Conservation (phyloP, 75 land plant genomes). For the Cupressus sempervirens region DNA sequence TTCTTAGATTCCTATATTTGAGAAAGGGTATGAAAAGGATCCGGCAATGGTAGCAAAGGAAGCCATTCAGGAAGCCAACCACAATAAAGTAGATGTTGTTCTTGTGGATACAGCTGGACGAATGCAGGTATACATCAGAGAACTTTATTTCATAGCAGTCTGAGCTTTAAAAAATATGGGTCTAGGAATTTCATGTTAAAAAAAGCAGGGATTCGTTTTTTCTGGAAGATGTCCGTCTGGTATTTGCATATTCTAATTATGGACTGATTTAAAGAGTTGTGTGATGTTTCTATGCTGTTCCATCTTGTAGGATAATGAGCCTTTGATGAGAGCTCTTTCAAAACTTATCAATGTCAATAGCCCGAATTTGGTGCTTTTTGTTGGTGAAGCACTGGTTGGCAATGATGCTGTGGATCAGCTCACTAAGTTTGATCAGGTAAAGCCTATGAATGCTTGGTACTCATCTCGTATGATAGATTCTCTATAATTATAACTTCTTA, state of each 20-base stretch:
- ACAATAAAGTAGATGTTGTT: conserved; percentile 86
- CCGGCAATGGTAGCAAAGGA: conserved; percentile 98
- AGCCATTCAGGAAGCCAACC: conserved; percentile 85
- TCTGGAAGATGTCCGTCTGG: neutral
- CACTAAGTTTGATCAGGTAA: conserved; percentile 91
- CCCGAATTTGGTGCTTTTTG: conserved; percentile 92
- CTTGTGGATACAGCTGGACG: conserved; percentile 99
- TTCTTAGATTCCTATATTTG: conserved; percentile 85
- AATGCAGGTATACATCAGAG: conserved; percentile 70
- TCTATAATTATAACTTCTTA: neutral
- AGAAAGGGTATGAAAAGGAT: conserved; percentile 98
- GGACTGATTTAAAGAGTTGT: neutral
- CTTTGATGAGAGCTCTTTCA: conserved; percentile 93
- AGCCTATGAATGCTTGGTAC: neutral
- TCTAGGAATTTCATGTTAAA: neutral
- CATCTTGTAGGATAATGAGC: conserved; percentile 84
- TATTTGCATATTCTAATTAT: neutral
- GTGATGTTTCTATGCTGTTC: conserved; percentile 1
- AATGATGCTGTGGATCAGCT: conserved; percentile 99
- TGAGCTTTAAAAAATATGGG: neutral
- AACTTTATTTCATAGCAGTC: neutral
- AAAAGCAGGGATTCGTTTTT: neutral
- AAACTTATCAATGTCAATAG: conserved; percentile 88
- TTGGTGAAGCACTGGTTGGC: conserved; percentile 98
- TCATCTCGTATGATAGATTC: neutral